Evolutionary conservation across 208 protist species (phyloP).

Genomic region (Trypanosoma congolense): DNA sequence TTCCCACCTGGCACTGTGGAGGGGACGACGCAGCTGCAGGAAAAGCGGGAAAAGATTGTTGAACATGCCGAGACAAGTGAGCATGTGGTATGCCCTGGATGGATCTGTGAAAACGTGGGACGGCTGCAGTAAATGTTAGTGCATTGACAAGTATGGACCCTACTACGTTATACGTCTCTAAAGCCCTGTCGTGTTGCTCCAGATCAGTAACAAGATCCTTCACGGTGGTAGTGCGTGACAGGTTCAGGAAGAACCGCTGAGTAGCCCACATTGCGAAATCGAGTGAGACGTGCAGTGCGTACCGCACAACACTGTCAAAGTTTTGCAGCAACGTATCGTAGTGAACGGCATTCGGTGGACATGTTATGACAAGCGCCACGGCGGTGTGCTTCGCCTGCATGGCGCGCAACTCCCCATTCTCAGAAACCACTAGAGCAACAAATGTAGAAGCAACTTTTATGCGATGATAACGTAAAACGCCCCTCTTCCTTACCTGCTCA

Average conservation of each 20-base stretch:
- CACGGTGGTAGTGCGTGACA: conserved; percentile 19
- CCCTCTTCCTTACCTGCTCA: conserved; percentile 16
- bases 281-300: conserved; percentile 46
- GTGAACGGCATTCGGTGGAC: conserved; percentile 42
- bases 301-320: conserved; percentile 44
- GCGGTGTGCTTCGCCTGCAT: conserved; percentile 57
- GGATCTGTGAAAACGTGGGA: conserved; percentile 28
- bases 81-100: too few relatives aligned
- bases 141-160: conserved; percentile 44
- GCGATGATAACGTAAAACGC: conserved; percentile 50
- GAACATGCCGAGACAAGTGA: too few relatives aligned
- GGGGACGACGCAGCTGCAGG: not conserved
- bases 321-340: conserved; percentile 57
- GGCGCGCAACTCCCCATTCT: conserved; percentile 38
- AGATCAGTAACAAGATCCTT: conserved; percentile 24
- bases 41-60: not conserved
- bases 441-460: conserved; percentile 55
- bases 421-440: conserved; percentile 38
- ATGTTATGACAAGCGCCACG: conserved; percentile 55
- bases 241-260: conserved; percentile 49
- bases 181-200: conserved; percentile 34
- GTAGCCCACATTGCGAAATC: conserved; percentile 65
- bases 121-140: conserved; percentile 27
- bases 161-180: conserved; percentile 39
- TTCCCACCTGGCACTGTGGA: not conserved